Base-by-base conservation (phyloP, 805 yeast genomes). In the Wickerhamiella dianesei region DNA sequence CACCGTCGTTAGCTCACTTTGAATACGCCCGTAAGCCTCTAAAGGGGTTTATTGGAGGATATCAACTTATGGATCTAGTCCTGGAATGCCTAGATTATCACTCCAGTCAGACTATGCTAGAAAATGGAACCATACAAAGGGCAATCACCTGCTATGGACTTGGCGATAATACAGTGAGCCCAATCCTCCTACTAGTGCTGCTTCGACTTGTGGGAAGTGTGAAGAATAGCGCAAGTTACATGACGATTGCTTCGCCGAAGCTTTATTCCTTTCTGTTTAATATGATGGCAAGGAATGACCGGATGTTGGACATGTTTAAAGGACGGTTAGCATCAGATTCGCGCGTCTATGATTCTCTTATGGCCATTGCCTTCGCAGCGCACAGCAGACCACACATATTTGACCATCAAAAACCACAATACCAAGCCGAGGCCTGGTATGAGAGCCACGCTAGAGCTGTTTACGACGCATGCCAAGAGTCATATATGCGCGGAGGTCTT, bases 161-260 rank as follows among this genome's bases (percentile, higher is more conserved):
- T 5, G 21, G 32, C 16, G 4, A 14, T 12, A 25, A 47, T 21
- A 43, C 56, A 55, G 40, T 21, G 3, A 25, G 3, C 63, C 66
- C 39, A 59, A 51, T 59, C 57, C 37, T 61, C 59, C 43, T 56
- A 50, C 25, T 46, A 45, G 40, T 59, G 53, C 13, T 61, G 50
- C 43, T 49, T 3, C 21, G 52, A n/a, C 46, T 47, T 1, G 52
- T 44, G 8, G 49, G 46, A 3, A 40, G 49, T 16, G 44, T 43
- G 17, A 19, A 35, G 4, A 22, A 40, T 5, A 35, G 32, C 3
- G 49, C 37, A 2, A 29, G 40, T 9, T n/a, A 12, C 3, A 35
- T 47, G 3, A 14, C 21, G 32, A 9, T 14, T 12, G 44, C 32
- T 2, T 16, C 39, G 3, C 14, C 3, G 2, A 42, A 35, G 9